These are phyloP conservation scores for Ceraceosorus guamensis DNA, from an alignment of 1,284 basidiomycete species.

Conservation along the genomic window DNA sequence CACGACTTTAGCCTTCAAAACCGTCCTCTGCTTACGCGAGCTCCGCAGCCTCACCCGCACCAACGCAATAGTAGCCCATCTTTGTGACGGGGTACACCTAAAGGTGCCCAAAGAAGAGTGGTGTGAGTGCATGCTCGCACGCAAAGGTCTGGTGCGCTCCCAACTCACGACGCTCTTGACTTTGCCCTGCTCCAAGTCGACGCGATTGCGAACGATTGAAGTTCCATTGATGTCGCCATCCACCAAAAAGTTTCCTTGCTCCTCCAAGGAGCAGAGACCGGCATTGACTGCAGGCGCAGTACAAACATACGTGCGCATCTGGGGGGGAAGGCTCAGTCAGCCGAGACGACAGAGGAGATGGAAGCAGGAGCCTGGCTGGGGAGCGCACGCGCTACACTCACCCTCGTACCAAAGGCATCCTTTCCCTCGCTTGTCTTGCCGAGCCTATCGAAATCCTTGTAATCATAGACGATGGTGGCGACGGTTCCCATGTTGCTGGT, in stretches of 20 bases:
- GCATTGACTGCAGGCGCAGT: constrained; percentile 17
- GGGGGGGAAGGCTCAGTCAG: not conserved
- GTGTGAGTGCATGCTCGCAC: no score
- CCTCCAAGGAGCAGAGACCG: constrained; percentile 23
- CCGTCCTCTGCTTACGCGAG: not conserved
- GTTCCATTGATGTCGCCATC: constrained; percentile 19
- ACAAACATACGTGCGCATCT: constrained; percentile 61
- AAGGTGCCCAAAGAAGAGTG: not conserved
- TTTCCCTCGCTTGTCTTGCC: constrained; percentile 55
- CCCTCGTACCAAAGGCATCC: constrained; percentile 44
- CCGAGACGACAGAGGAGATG: not conserved
- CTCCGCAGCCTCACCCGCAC: constrained; percentile 52
- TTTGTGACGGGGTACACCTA: constrained; percentile 65
- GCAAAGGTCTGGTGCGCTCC: not conserved
- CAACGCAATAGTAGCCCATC: constrained; percentile 92
- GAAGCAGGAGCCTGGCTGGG: not conserved
- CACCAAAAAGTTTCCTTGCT: constrained; percentile 38
- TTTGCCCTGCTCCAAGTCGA: constrained; percentile 27
- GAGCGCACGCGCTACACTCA: constrained; percentile 22
- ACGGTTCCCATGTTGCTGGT: constrained; percentile 71
- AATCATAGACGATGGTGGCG: constrained; percentile 91
- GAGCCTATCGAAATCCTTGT: constrained; percentile 74
- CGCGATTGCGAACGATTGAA: constrained; percentile 21
- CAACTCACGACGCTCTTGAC: constrained; percentile 13
- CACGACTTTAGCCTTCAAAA: constrained; percentile 1